phyloP scores from a whole-genome alignment of 306 rosid genomes.

The Fragaria iinumae region DNA sequence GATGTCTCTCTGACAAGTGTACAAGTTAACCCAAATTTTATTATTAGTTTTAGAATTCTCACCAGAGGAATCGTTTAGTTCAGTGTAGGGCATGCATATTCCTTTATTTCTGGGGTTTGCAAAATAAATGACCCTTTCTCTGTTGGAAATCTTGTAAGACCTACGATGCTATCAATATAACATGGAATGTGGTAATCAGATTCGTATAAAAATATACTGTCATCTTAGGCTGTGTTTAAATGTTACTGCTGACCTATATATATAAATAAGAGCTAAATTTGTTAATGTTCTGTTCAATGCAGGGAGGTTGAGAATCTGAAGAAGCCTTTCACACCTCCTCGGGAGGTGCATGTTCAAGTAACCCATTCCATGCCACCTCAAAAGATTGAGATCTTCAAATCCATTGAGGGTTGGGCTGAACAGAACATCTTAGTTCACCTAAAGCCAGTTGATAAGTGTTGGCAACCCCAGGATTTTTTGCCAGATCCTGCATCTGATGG shows the following conservation, averaged over 20 bases:
- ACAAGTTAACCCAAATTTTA: background rate
- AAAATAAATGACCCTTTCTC: background rate
- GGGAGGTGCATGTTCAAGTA: slow-evolving; percentile 84
- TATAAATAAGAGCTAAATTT: background rate
- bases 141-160: background rate
- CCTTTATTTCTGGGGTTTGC: background rate
- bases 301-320: slow-evolving; percentile 73
- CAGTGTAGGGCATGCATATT: background rate
- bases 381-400: slow-evolving; percentile 84
- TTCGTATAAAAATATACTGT: background rate
- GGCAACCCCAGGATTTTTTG: slow-evolving; percentile 92
- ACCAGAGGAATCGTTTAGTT: background rate
- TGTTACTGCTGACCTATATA: background rate
- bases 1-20: background rate
- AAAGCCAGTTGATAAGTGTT: slow-evolving; percentile 85
- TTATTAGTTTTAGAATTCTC: background rate
- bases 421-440: slow-evolving; percentile 65
- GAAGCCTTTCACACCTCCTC: slow-evolving; percentile 74
- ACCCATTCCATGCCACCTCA: slow-evolving; percentile 87
- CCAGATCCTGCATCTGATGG: slow-evolving; percentile 81
- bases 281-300: slow-evolving; percentile 3
- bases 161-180: background rate
- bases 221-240: background rate
- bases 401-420: slow-evolving; percentile 85
- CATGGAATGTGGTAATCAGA: background rate